Percentiles rank a stretch among this genome's conserved stretches.
These are phyloP conservation scores for Penicillium thymicola DNA, from an alignment of 2,329 filamentous ascomycete genomes.

Conservation along the genomic window DNA sequence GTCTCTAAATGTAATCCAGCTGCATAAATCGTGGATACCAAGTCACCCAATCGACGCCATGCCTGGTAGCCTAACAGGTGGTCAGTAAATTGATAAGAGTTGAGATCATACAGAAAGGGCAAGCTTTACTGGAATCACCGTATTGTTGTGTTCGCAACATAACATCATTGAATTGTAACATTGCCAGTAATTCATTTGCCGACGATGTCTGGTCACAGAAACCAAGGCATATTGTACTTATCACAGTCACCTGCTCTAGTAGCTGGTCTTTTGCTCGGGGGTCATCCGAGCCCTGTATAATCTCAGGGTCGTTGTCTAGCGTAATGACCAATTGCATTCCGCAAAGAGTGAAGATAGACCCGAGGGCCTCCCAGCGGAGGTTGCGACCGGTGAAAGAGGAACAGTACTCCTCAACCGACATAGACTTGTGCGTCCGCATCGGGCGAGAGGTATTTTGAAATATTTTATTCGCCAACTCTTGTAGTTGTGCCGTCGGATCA, in stretches of 20 bases:
- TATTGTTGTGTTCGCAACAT: constrained; percentile 35
- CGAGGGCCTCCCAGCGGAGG: constrained; percentile 43
- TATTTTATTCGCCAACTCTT: constrained; percentile 26
- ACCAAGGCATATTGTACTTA: constrained; percentile 33
- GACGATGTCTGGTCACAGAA: constrained; percentile 35
- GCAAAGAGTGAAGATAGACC: constrained; percentile 39
- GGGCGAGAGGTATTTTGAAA: constrained; percentile 32
- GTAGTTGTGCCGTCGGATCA: constrained; percentile 27
- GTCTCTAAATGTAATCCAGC: constrained; percentile 48
- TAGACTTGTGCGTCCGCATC: constrained; percentile 24
- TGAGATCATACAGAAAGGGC: constrained; percentile 22
- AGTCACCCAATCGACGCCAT: constrained; percentile 48
- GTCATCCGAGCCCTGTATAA: constrained; percentile 21
- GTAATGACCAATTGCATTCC: constrained; percentile 35
- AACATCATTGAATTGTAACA: constrained; percentile 33
- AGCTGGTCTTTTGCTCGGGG: constrained; percentile 28
- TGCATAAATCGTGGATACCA: constrained; percentile 47
- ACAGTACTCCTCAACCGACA: constrained; percentile 34
- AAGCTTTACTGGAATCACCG: constrained; percentile 35
- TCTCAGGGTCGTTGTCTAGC: constrained; percentile 31
- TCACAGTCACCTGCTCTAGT: constrained; percentile 31
- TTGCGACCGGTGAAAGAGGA: constrained; percentile 30
- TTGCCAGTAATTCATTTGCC: constrained; percentile 35
- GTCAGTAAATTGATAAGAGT: background rate
- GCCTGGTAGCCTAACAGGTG: constrained; percentile 42